phyloP scores from a whole-genome alignment of 352 stramenopile species.

The Thalassiosira livingstoniorum region DNA sequence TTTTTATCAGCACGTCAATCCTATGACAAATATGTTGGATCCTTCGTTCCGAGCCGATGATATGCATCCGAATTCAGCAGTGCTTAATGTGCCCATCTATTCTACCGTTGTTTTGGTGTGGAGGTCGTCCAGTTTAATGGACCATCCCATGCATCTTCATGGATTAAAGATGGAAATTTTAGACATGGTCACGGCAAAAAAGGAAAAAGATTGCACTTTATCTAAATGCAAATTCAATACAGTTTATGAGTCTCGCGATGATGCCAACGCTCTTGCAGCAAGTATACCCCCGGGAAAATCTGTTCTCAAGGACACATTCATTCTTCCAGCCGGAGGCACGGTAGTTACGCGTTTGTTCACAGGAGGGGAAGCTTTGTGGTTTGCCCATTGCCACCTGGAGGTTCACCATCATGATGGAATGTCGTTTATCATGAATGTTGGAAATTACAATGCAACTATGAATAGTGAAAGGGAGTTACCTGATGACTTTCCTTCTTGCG shows the following conservation, averaged over 20 bases:
- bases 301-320: slow-evolving; percentile 48
- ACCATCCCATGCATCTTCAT: slow-evolving; percentile 41
- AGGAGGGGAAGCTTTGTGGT: slow-evolving; percentile 22
- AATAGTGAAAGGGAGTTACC: slow-evolving; percentile 7
- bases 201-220: slow-evolving; percentile 6
- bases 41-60: not conserved
- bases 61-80: slow-evolving; percentile 36
- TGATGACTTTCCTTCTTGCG: slow-evolving; percentile 34
- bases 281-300: slow-evolving; percentile 10
- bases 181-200: slow-evolving; percentile 11
- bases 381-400: slow-evolving; percentile 36
- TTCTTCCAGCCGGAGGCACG: slow-evolving; percentile 37
- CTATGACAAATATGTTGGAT: slow-evolving; percentile 20
- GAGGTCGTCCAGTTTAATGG: slow-evolving; percentile 38
- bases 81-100: slow-evolving; percentile 22
- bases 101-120: slow-evolving; percentile 32
- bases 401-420: slow-evolving; percentile 42
- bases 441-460: slow-evolving; percentile 28
- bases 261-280: not conserved
- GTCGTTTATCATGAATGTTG: slow-evolving; percentile 42
- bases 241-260: slow-evolving; percentile 3
- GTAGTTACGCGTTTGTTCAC: slow-evolving; percentile 34
- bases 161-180: slow-evolving; percentile 27
- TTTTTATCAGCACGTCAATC: slow-evolving; percentile 39
- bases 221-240: slow-evolving; percentile 20